Base-by-base conservation (phyloP, 2,329 filamentous ascomycete genomes). In the Leptosphaerulina australis region DNA sequence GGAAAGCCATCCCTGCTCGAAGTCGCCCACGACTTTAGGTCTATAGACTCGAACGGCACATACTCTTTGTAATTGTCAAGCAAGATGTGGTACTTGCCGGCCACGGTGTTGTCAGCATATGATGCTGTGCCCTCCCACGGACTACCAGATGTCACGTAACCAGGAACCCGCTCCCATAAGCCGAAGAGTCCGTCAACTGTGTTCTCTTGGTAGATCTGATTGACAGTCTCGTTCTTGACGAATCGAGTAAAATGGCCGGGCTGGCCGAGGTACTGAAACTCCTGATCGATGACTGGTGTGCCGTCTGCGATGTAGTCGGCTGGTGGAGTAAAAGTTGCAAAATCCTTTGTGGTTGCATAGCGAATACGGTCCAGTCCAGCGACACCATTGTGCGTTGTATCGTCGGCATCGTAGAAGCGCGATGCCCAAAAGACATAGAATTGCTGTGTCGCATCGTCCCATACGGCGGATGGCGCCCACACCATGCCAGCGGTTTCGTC, bases 391-490 rank as follows among this genome's bases (percentile, higher is more conserved):
- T 43, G 55, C 10, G 20, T 50, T 18, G 21, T 44, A n/a, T 53
- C 53, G 17, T 24, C 39, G 12, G 33, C 44, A 28, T 80, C 5
- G n/a, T 48, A 48, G 2, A 41, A 22, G 2, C 36, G 52, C 15
- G 40, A 48, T 14, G 28, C 34, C 41, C 21, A 49, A 26, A 37
- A 43, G n/a, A 41, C 41, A 24, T 44, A 53, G 36, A 44, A 58
- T 22, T 46, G 48, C 25, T 40, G 51, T 21, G 21, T 48, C 11
- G 31, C 35, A 10, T 47, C 35, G 15, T 55, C 47, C 30, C 36
- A 58, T 2, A 58, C 51, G 1, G 55, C 51, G 14, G 45, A 48
- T 0, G 55, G 51, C 9, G 55, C 51, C 55, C 55, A 58, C 1
- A 53, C 48, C 55, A 58, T 58, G 8, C 55, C 55, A 1, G 52